Evolutionary conservation across 306 rosid species (phyloP), one percentile per base, ranked within the genome.

Genomic region (Cyamopsis tetragonoloba): DNA sequence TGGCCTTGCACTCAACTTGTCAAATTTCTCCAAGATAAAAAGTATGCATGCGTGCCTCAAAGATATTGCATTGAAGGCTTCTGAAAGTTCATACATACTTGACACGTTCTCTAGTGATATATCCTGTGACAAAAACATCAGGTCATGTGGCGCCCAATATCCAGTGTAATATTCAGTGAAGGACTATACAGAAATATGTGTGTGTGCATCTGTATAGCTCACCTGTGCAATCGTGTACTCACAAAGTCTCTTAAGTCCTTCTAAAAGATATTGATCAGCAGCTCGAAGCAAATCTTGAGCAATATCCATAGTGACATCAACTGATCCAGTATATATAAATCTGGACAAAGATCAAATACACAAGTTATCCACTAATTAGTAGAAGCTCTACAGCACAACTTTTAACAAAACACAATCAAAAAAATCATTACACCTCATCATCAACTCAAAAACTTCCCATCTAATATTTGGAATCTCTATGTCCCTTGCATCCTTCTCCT

Each of bases 401-500:
- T 44, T n/a, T 11, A 1, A 17, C 18, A 30, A 68, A 68, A 26
- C 32, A 66, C 27, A 54, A 75, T 10, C 44, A 24, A 38, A 65
- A 53, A 57, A 55, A 60, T 66, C 70, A 51, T 19, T 50, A 26
- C 49, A 93, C 99, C 99, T 90, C 97, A 93, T 93, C 99, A 93
- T 93, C 84, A 93, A 80, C 83, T 93, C 89, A 1, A 93, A 93
- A 71, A 93, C 96, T 65, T 86, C 97, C 99, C 99, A 93, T 86
- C 86, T 89, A 73, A 93, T 93, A 77, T 93, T 90, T 69, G 99
- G 99, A 73, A 93, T 93, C 78, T 93, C 99, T 67, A 93, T 90
- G 77, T 93, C 99, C 79, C 88, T 90, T 32, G 99, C 99, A 79
- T 93, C 97, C 87, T 93, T 93, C 66, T 93, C 99, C 99, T 93